Evolutionary conservation across 495 filamentous ascomycete species (phyloP), one percentile per base, ranked within the genome.

Genomic region (Aspergillus indologenus): DNA sequence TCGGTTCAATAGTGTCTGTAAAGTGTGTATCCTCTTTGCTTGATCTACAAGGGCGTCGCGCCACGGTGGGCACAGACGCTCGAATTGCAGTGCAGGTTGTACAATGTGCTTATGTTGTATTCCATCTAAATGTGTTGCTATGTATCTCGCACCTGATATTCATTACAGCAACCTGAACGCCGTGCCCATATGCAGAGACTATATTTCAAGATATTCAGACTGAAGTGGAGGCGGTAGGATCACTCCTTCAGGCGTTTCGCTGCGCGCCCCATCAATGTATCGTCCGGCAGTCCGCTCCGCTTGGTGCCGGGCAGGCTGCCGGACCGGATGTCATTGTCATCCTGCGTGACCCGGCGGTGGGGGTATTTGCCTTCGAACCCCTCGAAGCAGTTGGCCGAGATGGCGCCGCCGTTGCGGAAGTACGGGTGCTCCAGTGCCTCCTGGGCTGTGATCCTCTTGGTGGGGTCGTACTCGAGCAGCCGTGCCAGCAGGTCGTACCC

Each of bases 251-350:
- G 60, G 14, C 77, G 75, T 56, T 79, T 79, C 14, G 73, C 56
- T 17, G 73, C 74, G 45, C 77, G 67, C 31, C 70, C 77, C 46
- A 85, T 76, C 44, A 94, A 60, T 18, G 81, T 85, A 78, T 96
- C 93, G 72, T 96, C 93, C 5, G 90, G 89, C 55, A 96, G 64
- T 2, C 90, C 94, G 60, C 89, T 92, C 48, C 92, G 80, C 75
- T 98, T 98, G 1, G 93, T 96, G 1, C 94, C 94, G 7, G 94
- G 90, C 34, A 96, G 70, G 70, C 90, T 92, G n/a, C 85, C 84
- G 0, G 87, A 89, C 4, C 90, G 81, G 54, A 97, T 96, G 73
- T 97, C 94, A 67, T 95, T 95, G 66, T 96, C 91, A 63, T 98
- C 94, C 65, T 93, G 87, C 53, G 87, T 95, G 6, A 99, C 92